Base-by-base conservation (phyloP, 2,329 filamentous ascomycete species). In the Rhynchosporium secalis region DNA sequence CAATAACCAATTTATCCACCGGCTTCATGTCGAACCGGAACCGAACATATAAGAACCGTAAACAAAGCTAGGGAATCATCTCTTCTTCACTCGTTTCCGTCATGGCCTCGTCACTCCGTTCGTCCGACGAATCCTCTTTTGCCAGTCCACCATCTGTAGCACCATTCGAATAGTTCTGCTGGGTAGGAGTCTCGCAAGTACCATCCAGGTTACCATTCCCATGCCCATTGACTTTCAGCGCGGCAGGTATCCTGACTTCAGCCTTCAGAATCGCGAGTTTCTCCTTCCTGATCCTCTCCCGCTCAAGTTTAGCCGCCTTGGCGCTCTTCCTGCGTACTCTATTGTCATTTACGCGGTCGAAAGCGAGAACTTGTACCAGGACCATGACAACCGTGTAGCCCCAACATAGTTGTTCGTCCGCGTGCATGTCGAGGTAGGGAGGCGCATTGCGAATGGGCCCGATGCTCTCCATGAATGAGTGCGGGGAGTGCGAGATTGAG, bases 331-430 rank as follows among this genome's bases (percentile, higher is more conserved):
- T 68, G 46, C 56, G 60, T 15, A 64, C 49, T 43, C 72, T 65
- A 48, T 71, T 72, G 9, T 70, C 69, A 29, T 56, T 63, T 5
- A 76, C 70, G 45, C 66, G 69, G 40, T 70, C 73, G 64, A 75
- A 76, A 2, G 72, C 73, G 26, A 73, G 64, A 33, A 77, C 61
- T 57, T 78, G 76, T 8, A 76, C 61, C 9, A 72, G 62, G 6
- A 78, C 75, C 72, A 78, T 77, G 52, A 77, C 56, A 10, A 69
- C 66, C 26, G 76, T 76, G 61, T 76, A 78, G 43, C 69, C 69
- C 73, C 74, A 77, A 60, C 76, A 77, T n/a, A 77, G 61, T 12
- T 69, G 66, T 36, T 77, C 72, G 55, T 75, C 68, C 20, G 69
- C 68, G 61, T 78, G 76, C 57, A 77, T 69, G 61, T 78, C 75